A percentile compares a stretch with the other conserved stretches of the same genome.
Conservation (phyloP, 208 protist species). For the Crithidia thermophila region DNA sequence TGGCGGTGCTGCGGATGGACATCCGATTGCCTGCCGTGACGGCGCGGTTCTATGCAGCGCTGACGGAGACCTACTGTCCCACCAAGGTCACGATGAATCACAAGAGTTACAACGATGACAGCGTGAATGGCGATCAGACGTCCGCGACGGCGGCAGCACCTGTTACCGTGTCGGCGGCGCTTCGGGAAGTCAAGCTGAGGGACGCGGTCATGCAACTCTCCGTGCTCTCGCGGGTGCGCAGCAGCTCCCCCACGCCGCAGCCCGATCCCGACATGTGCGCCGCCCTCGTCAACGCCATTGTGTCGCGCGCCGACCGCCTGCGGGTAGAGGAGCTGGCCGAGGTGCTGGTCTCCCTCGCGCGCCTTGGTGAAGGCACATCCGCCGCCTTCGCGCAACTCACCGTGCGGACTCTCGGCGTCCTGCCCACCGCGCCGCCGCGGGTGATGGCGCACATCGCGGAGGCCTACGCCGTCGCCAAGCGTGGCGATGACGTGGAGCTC, state of each 20-base stretch:
- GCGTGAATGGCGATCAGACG: background rate
- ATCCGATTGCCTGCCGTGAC: constrained; percentile 40
- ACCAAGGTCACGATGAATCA: too few relatives aligned
- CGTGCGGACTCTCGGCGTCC: constrained; percentile 51
- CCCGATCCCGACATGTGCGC: background rate
- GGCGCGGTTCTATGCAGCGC: constrained; percentile 16
- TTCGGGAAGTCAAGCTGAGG: too few relatives aligned
- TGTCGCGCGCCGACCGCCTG: constrained; percentile 8
- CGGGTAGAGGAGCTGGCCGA: constrained; percentile 57
- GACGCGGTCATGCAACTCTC: constrained; percentile 48
- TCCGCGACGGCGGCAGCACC: background rate
- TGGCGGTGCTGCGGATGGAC: constrained; percentile 78
- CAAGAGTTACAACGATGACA: too few relatives aligned
- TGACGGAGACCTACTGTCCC: constrained; percentile 2
- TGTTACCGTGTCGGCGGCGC: too few relatives aligned
- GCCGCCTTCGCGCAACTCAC: constrained; percentile 34
- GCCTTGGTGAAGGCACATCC: constrained; percentile 29
- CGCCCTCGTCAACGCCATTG: constrained; percentile 10
- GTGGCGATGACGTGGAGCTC: constrained; percentile 56
- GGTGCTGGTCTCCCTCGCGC: constrained; percentile 67
- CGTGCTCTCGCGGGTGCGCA: constrained; percentile 34
- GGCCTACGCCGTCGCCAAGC: constrained; percentile 51
- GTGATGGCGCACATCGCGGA: constrained; percentile 53
- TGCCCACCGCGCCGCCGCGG: constrained; percentile 51
- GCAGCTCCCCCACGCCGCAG: background rate